Evolutionary conservation across 1,284 basidiomycete genomes (phyloP).

Genomic region (Fomes fomentarius): DNA sequence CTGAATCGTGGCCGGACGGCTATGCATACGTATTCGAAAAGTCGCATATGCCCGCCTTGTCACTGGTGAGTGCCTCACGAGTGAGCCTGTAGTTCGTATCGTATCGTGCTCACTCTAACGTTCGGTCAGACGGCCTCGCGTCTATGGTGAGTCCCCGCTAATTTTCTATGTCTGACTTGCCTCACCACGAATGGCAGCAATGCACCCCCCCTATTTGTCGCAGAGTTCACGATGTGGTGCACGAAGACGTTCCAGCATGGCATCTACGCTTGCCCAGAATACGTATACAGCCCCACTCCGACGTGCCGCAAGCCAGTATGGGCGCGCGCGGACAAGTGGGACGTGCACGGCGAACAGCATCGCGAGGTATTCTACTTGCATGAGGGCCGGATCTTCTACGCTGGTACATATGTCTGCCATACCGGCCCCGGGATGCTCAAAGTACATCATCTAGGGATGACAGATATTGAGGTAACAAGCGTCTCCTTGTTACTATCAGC

Average conservation of each 20-base stretch:
- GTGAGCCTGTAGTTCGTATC: neutral
- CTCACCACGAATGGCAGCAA: neutral
- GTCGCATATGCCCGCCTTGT: neutral
- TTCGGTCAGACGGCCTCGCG: neutral
- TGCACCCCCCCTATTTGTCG: neutral
- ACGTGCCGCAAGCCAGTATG: neutral
- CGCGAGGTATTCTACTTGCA: conserved; percentile 10
- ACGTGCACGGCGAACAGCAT: conserved; percentile 4
- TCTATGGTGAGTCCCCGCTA: conserved; percentile 8
- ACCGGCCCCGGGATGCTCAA: neutral
- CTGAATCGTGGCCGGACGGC: neutral
- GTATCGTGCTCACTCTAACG: neutral
- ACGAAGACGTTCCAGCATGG: neutral
- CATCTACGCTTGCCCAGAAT: conserved; percentile 7
- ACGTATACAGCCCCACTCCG: neutral
- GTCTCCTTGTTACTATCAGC: too few species aligned
- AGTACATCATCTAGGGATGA: neutral
- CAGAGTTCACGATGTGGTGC: neutral
- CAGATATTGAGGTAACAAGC: neutral
- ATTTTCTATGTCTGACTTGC: too few species aligned
- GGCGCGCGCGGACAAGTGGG: conserved; percentile 1
- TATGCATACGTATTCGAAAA: neutral
- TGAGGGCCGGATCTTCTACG: neutral
- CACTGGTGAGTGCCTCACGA: neutral
- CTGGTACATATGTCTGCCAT: conserved; percentile 6